Percentiles rank a stretch among this genome's conserved stretches.
These are phyloP conservation scores for Funneliformis geosporum DNA, from an alignment of 192 early-diverging fungal species.

Conservation along the genomic window DNA sequence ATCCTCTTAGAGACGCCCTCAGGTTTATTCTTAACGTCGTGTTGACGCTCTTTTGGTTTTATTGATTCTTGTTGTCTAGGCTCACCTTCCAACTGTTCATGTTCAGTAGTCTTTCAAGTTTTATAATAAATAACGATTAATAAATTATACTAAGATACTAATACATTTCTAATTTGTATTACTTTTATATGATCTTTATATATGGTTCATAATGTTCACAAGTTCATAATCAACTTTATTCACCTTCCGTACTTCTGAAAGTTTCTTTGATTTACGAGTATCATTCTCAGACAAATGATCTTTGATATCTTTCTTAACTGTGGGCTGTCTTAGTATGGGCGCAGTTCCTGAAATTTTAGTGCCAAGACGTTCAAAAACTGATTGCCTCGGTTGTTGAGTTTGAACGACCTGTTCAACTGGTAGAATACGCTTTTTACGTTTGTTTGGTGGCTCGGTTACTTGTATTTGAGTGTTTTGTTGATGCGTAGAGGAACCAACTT, in stretches of 20 bases:
- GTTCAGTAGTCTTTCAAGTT: constrained; percentile 18
- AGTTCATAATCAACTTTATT: background rate
- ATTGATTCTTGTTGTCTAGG: background rate
- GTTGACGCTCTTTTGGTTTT: background rate
- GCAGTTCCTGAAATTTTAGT: constrained; percentile 4
- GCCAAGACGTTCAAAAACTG: constrained; percentile 26
- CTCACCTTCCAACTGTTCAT: constrained; percentile 7
- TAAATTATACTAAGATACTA: background rate
- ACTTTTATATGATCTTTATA: background rate
- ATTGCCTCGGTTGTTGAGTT: constrained; percentile 6
- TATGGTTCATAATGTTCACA: background rate
- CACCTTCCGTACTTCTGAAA: constrained; percentile 20
- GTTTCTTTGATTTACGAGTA: background rate
- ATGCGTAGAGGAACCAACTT: background rate
- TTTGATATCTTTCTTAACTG: constrained; percentile 5
- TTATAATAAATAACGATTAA: background rate
- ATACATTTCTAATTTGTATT: background rate
- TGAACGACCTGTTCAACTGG: background rate
- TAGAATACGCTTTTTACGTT: constrained; percentile 23
- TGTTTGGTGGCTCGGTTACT: background rate
- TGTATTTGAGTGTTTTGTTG: background rate
- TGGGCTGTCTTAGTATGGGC: background rate
- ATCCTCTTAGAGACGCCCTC: background rate
- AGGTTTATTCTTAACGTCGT: background rate
- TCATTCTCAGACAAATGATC: background rate